Evolutionary conservation across 2,329 filamentous ascomycete species (phyloP).

Genomic region (Colletotrichum gigasporum): DNA sequence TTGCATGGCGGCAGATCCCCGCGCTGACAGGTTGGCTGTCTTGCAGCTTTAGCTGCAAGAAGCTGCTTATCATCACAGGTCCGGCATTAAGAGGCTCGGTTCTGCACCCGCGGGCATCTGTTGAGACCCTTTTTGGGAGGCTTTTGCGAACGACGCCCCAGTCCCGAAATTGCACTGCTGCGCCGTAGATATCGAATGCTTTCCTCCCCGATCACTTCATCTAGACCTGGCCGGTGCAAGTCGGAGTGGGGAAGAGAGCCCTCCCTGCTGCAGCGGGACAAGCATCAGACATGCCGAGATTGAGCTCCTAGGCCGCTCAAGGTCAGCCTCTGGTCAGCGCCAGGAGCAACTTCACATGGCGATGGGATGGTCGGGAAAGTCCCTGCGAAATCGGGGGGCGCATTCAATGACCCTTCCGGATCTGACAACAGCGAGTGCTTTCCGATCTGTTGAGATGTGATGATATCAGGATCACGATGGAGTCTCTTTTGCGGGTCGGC

Average conservation of each 20-base stretch:
- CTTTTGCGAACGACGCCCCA: not conserved
- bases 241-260: not conserved
- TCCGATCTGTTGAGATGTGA: constrained; percentile 27
- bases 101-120: not conserved
- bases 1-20: not conserved
- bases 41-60: not conserved
- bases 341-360: too few relatives aligned
- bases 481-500: not conserved
- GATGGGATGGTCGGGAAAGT: too few relatives aligned
- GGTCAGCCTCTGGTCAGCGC: not conserved
- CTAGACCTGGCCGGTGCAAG: constrained; percentile 12
- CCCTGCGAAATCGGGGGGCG: not conserved
- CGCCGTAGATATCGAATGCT: constrained; percentile 2
- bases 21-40: not conserved
- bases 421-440: not conserved
- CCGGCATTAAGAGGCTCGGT: not conserved
- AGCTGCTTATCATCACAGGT: not conserved
- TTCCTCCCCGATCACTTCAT: constrained; percentile 10
- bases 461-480: constrained; percentile 5
- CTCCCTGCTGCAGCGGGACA: constrained; percentile 1
- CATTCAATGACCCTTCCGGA: not conserved
- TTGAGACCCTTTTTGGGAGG: not conserved
- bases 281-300: constrained; percentile 13
- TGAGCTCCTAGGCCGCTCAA: too few relatives aligned
- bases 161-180: not conserved